Base-by-base conservation (phyloP, 148 eudicot genomes). In the Rhododendron simsii region DNA sequence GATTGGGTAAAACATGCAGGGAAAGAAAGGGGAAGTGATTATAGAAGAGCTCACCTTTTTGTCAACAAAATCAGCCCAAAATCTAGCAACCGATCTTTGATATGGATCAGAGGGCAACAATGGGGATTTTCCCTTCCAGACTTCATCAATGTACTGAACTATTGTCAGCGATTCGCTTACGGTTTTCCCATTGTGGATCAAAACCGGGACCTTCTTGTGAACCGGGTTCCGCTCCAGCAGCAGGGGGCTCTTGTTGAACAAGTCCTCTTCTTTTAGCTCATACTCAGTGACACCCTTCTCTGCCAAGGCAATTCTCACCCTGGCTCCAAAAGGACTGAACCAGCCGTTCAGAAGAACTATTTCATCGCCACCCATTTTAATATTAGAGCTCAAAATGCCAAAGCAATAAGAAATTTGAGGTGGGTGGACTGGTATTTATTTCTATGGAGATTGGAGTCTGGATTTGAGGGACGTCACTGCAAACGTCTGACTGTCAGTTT, bases 121-220 rank as follows among this genome's bases (percentile, higher is more conserved):
- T 2, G 86, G 86, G 41, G 35, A 10, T 13, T 69, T 86, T 4
- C 83, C 30, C 1, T 39, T 78, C 88, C 90, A 78, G 12, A 86
- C 84, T 28, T 88, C 90, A 55, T 88, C 90, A 23, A 88, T 83
- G 37, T 88, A 88, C 86, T 87, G 83, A 39, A 87, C 87, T 13
- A 67, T 47, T 0, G 79, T 37, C 2, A 80, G 84, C 4, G 87
- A 76, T 47, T 85, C 89, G 9, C 86, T 63, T 2, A 85, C 39
- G 16, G 84, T 75, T 11, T 63, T 78, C 11, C 79, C 89, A 1
- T 82, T 82, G 82, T 89, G 89, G 23, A 87, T 37, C 1, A 89
- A 87, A 53, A 89, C 88, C 4, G 89, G 89, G 28, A 89, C 61
- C 63, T 79, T 69, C 79, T 87, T 83, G 61, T 85, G 84, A 87